Evolutionary conservation across 208 protist genomes (phyloP).

Genomic region (Trypanosoma conorhini): DNA sequence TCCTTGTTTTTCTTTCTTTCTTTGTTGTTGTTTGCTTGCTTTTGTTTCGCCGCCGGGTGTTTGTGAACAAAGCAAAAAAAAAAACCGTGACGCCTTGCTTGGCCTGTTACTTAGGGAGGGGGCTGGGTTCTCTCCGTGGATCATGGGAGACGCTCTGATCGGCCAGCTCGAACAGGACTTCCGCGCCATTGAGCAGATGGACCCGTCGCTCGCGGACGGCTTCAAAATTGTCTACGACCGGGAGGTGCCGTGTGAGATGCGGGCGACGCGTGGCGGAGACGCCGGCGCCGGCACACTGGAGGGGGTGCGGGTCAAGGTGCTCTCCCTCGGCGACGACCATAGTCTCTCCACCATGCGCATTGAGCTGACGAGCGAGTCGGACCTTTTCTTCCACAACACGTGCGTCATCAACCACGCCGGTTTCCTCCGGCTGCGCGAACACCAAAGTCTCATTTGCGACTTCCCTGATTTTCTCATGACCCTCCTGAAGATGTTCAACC

Average conservation of each 20-base stretch:
- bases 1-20: no score
- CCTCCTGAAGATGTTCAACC: constrained; percentile 93
- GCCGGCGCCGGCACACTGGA: constrained; percentile 85
- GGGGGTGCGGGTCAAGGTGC: constrained; percentile 90
- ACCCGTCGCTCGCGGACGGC: constrained; percentile 90
- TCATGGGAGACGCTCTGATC: constrained; percentile 66
- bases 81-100: background rate
- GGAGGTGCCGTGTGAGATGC: constrained; percentile 91
- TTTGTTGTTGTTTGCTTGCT: no score
- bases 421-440: constrained; percentile 79
- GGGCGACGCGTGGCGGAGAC: constrained; percentile 64
- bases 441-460: constrained; percentile 94
- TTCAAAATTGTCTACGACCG: constrained; percentile 90
- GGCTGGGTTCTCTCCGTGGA: constrained; percentile 19
- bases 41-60: background rate
- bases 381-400: constrained; percentile 95
- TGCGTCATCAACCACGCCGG: constrained; percentile 88
- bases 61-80: background rate
- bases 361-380: constrained; percentile 90
- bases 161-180: constrained; percentile 92
- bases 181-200: constrained; percentile 88
- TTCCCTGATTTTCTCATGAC: constrained; percentile 93
- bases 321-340: constrained; percentile 86
- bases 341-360: constrained; percentile 69
- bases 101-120: background rate